Conservation (phyloP, 352 stramenopile genomes). For the Halophytophthora batemanensis region DNA sequence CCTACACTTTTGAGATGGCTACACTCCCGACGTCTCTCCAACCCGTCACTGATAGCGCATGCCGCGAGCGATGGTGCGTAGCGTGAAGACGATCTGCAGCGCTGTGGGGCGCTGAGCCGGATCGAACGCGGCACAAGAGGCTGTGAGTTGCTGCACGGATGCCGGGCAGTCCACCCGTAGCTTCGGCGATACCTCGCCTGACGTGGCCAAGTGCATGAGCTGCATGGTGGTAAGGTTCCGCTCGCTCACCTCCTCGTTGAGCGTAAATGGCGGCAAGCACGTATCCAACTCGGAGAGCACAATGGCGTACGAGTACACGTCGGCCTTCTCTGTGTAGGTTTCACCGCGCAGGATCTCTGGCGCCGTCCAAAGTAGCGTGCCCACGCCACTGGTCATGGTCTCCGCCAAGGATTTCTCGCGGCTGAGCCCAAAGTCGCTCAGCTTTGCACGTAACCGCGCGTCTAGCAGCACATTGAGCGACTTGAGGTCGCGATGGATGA, state of each 20-base stretch:
- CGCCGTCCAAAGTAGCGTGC: slow-evolving; percentile 59
- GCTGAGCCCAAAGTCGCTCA: slow-evolving; percentile 59
- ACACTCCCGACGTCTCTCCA: neutral
- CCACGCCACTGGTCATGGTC: slow-evolving; percentile 66
- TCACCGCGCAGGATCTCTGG: slow-evolving; percentile 56
- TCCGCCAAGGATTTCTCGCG: slow-evolving; percentile 52
- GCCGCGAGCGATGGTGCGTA: slow-evolving; percentile 29
- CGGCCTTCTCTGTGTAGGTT: slow-evolving; percentile 49
- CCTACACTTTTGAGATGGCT: too few relatives aligned
- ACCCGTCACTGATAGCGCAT: slow-evolving; percentile 8
- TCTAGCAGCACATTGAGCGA: slow-evolving; percentile 61
- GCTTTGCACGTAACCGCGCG: slow-evolving; percentile 41
- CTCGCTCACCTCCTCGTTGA: slow-evolving; percentile 45
- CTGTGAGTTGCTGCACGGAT: slow-evolving; percentile 31
- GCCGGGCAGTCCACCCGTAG: slow-evolving; percentile 36
- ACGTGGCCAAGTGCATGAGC: slow-evolving; percentile 51
- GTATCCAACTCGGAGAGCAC: slow-evolving; percentile 65
- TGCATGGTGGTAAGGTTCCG: slow-evolving; percentile 46
- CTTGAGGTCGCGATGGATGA: slow-evolving; percentile 73
- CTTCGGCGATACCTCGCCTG: slow-evolving; percentile 35
- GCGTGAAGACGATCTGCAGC: slow-evolving; percentile 46
- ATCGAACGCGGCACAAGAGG: slow-evolving; percentile 28
- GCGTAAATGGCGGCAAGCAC: slow-evolving; percentile 45
- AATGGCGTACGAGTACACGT: slow-evolving; percentile 66
- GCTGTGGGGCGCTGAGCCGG: slow-evolving; percentile 40